A percentile compares a stretch with the other conserved stretches of the same genome.
Conservation (phyloP, 768 basidiomycete species). For the Mrakia hoshinonis region DNA sequence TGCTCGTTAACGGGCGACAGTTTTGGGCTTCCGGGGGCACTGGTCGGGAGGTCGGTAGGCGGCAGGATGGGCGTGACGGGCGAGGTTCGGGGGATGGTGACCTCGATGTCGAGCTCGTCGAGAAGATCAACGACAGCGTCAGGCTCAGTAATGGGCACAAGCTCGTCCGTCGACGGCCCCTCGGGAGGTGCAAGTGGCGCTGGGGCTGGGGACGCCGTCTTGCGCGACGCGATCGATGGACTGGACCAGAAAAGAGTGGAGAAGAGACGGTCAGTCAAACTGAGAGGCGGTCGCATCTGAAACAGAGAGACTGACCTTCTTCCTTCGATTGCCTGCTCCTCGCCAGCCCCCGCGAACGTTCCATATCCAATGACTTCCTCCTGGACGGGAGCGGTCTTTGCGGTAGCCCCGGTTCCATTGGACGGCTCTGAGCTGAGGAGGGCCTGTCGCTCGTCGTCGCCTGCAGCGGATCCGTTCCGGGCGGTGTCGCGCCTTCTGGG, state of each 20-base stretch:
- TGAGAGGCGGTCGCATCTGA: no score
- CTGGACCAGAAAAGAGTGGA: no score
- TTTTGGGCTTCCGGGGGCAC: neutral
- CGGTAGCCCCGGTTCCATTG: neutral
- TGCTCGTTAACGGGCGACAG: constrained; percentile 5
- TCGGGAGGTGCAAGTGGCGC: no score
- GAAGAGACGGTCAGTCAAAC: neutral
- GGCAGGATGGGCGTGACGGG: neutral
- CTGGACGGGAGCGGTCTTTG: neutral
- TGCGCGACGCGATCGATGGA: no score
- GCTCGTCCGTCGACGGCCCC: no score
- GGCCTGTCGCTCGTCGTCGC: neutral
- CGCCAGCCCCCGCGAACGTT: neutral
- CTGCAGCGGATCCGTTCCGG: neutral
- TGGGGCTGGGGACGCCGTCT: no score
- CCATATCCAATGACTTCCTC: neutral
- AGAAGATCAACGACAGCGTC: no score
- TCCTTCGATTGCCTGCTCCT: constrained; percentile 1
- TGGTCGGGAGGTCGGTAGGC: neutral
- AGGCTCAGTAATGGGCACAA: no score
- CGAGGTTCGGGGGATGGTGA: neutral
- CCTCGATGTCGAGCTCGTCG: no score
- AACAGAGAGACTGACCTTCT: neutral
- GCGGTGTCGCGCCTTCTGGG: neutral
- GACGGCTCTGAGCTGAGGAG: neutral